Conservation (phyloP, 306 rosid species). For the Cucumis hystrix region DNA sequence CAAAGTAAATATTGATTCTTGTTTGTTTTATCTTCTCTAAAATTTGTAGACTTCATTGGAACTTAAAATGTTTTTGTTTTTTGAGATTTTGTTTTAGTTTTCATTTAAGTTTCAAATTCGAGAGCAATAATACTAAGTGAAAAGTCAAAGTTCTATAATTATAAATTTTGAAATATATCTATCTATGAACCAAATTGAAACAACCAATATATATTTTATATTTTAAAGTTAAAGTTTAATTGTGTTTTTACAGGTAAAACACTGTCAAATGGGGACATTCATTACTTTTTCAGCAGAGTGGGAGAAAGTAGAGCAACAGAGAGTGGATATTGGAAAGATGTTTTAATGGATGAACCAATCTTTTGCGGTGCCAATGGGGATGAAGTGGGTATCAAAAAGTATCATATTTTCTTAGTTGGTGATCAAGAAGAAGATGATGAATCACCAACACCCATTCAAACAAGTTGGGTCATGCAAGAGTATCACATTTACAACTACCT, state of each 20-base stretch:
- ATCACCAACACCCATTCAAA: not conserved
- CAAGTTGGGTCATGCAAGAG: not conserved
- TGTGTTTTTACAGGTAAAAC: not conserved
- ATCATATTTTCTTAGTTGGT: not conserved
- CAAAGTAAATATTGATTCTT: too few relatives aligned
- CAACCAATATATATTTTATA: too few relatives aligned
- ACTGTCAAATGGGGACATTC: not conserved
- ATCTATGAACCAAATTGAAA: too few relatives aligned
- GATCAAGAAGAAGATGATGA: not conserved
- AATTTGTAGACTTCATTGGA: too few relatives aligned
- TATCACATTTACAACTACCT: not conserved
- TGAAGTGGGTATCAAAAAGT: not conserved
- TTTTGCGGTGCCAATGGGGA: not conserved
- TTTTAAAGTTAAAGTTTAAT: too few relatives aligned
- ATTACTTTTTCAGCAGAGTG: not conserved
- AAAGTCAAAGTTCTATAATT: too few relatives aligned
- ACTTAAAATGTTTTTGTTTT: too few relatives aligned
- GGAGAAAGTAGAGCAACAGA: not conserved
- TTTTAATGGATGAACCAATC: not conserved
- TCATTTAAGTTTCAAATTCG: too few relatives aligned
- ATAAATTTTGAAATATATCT: too few relatives aligned
- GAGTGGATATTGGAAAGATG: not conserved
- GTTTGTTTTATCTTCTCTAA: too few relatives aligned
- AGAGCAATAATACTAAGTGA: too few relatives aligned
- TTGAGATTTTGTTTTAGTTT: too few relatives aligned